Conservation (phyloP, 2,329 filamentous ascomycete genomes). For the Xylaria sp. region DNA sequence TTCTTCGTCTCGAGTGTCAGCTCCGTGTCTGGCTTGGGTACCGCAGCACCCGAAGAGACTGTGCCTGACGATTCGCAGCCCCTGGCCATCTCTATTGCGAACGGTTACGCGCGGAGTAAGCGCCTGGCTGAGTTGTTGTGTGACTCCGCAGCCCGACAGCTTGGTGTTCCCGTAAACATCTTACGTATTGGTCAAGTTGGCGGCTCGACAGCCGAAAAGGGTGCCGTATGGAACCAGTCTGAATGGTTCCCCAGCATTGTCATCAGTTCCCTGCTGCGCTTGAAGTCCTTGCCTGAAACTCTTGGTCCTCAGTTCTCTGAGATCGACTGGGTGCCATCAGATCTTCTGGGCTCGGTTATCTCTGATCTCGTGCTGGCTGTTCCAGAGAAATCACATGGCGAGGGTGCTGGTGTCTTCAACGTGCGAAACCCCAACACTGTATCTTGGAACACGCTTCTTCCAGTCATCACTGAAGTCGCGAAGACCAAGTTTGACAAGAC, state of each 20-base stretch:
- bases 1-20: constrained; percentile 14
- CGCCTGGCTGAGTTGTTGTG: constrained; percentile 9
- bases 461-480: not conserved
- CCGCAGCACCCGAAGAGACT: not conserved
- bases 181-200: constrained; percentile 10
- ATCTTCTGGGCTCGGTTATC: constrained; percentile 8
- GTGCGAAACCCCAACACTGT: constrained; percentile 8
- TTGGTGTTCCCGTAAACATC: not conserved
- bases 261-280: constrained; percentile 4
- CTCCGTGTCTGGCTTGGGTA: not conserved
- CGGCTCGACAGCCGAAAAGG: constrained; percentile 4
- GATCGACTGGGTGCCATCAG: constrained; percentile 14
- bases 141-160: constrained; percentile 1
- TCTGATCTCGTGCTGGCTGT: constrained; percentile 2
- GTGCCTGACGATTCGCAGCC: not conserved
- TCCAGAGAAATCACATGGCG: not conserved
- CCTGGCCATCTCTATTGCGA: not conserved
- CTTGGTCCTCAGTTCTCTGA: constrained; percentile 12
- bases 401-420: constrained; percentile 10
- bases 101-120: constrained; percentile 12
- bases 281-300: constrained; percentile 6
- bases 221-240: constrained; percentile 9
- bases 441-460: constrained; percentile 2
- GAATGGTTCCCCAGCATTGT: constrained; percentile 15
- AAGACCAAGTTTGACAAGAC: not conserved